Percentiles rank a stretch among this genome's conserved stretches.
Evolutionary conservation across 176 grass and related monocot species (phyloP).

Genomic region (Tuctoria greenei): DNA sequence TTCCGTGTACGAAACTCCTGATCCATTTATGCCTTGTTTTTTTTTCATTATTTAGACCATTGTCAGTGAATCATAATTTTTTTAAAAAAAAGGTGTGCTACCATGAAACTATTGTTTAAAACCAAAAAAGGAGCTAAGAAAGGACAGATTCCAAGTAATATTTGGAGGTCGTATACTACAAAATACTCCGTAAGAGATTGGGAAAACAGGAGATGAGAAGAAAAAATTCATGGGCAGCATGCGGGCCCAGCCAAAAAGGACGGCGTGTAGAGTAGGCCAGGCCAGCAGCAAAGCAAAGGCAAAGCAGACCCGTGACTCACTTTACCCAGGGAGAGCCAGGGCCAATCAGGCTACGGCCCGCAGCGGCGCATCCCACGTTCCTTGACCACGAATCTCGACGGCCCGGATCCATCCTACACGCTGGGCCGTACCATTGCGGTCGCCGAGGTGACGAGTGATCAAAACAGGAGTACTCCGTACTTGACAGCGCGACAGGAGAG

Average conservation of each 20-base stretch:
- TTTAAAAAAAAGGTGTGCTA: too few relatives aligned
- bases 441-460: conserved; percentile 16
- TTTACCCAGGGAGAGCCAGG: background rate
- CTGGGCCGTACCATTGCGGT: background rate
- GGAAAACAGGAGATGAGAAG: too few relatives aligned
- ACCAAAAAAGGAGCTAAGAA: too few relatives aligned
- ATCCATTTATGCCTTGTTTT: too few relatives aligned
- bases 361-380: background rate
- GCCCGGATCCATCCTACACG: conserved; percentile 5
- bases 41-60: too few relatives aligned
- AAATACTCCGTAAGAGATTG: too few relatives aligned
- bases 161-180: too few relatives aligned
- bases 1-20: too few relatives aligned
- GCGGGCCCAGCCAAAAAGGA: conserved; percentile 16
- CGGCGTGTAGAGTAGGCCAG: conserved; percentile 12
- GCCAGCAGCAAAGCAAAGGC: background rate
- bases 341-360: conserved; percentile 27
- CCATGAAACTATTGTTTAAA: too few relatives aligned
- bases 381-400: background rate
- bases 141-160: too few relatives aligned
- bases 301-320: conserved; percentile 35
- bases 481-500: background rate
- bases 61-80: too few relatives aligned
- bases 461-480: too few relatives aligned
- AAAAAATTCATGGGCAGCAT: background rate